Evolutionary conservation across 1,139 yeast species (phyloP).

Genomic region (Candida sp.): DNA sequence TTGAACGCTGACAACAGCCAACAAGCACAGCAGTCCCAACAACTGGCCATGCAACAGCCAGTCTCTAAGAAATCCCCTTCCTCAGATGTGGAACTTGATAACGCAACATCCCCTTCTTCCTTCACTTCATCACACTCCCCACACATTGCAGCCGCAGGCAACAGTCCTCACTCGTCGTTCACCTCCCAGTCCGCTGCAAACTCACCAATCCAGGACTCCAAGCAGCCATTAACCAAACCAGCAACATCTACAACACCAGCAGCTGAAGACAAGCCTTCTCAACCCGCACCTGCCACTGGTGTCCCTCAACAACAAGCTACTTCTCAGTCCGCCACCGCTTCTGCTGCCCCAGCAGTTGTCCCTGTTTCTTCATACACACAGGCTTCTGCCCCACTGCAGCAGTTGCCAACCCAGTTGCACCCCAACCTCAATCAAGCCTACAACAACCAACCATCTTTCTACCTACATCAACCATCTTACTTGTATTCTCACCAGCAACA

Average conservation of each 20-base stretch:
- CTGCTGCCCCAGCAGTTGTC: constrained; percentile 1
- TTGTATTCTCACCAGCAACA: constrained; percentile 13
- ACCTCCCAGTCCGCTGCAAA: constrained; percentile 43
- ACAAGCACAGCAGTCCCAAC: constrained; percentile 4
- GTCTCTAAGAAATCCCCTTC: constrained; percentile 11
- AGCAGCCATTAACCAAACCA: constrained; percentile 11
- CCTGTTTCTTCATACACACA: constrained; percentile 14
- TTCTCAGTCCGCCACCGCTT: constrained; percentile 6
- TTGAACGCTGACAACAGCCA: constrained; percentile 36
- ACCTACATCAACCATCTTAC: constrained; percentile 9
- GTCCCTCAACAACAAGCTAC: constrained; percentile 5
- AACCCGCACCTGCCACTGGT: constrained; percentile 14
- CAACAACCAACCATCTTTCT: constrained; percentile 16
- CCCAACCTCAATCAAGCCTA: constrained; percentile 19
- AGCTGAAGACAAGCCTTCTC: constrained; percentile 6
- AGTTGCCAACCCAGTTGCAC: constrained; percentile 19
- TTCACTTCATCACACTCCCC: constrained; percentile 30
- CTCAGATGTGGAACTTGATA: constrained; percentile 30
- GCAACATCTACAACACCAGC: constrained; percentile 12
- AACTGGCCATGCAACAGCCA: constrained; percentile 1
- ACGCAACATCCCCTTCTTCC: constrained; percentile 32
- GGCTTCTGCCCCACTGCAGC: constrained; percentile 18
- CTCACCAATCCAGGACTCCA: constrained; percentile 32
- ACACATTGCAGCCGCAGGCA: constrained; percentile 11
- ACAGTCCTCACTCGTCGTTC: constrained; percentile 38